Evolutionary conservation across 164 flowering plant species (phyloP).

Genomic region (Magnolia sinica): DNA sequence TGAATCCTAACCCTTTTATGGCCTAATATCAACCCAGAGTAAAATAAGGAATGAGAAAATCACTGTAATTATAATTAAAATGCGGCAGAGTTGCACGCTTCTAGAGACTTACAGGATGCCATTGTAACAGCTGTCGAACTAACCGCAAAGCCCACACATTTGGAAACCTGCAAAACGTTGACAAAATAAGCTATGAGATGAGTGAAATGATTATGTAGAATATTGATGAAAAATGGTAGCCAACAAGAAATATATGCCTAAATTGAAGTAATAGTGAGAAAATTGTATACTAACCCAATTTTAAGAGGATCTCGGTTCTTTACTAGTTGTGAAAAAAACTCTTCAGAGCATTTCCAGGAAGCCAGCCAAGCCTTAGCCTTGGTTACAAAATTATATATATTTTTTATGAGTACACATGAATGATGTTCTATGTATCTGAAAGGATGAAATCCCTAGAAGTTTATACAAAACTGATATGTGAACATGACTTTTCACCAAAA

Average conservation of each 20-base stretch:
- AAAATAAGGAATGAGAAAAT: too few relatives aligned
- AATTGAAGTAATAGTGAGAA: background rate
- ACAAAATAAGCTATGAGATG: background rate
- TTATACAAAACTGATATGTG: too few relatives aligned
- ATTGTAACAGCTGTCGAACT: conserved; percentile 71
- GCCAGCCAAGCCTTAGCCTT: conserved; percentile 72
- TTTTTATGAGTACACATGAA: too few relatives aligned
- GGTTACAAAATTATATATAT: background rate
- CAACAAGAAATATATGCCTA: background rate
- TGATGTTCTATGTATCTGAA: too few relatives aligned
- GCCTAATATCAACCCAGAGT: too few relatives aligned
- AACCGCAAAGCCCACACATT: conserved; percentile 80
- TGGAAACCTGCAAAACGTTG: conserved; percentile 63
- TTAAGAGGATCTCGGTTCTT: conserved; percentile 86
- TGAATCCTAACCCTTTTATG: too few relatives aligned
- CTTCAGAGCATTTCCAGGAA: conserved; percentile 98
- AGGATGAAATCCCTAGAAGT: too few relatives aligned
- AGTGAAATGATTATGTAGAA: background rate
- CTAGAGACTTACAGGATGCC: conserved; percentile 82
- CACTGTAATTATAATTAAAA: too few relatives aligned
- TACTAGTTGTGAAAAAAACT: conserved; percentile 65
- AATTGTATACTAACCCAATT: conserved; percentile 58
- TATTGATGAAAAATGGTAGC: background rate
- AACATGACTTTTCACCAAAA: too few relatives aligned
- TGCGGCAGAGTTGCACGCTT: too few relatives aligned